These are phyloP conservation scores for Pogostemon cablin DNA, from an alignment of 257 asterid species.

Conservation along the genomic window DNA sequence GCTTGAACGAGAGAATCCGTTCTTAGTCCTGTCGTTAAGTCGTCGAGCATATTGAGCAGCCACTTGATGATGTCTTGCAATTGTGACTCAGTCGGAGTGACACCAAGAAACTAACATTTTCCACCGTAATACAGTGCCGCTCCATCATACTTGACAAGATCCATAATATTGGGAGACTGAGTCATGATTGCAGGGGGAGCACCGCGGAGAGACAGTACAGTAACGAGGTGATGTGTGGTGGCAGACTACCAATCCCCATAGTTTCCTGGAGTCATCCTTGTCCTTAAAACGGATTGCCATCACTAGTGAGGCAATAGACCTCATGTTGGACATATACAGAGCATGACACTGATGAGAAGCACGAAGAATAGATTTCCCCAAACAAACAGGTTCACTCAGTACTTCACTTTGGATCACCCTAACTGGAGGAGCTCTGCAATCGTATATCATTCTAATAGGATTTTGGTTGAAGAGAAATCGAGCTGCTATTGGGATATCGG, in stretches of 20 bases:
- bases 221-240: constrained; percentile 62
- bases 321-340: constrained; percentile 68
- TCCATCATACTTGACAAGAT: constrained; percentile 75
- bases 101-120: constrained; percentile 65
- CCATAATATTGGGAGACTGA: constrained; percentile 64
- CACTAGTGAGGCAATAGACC: constrained; percentile 59
- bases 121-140: constrained; percentile 57
- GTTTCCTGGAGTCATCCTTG: constrained; percentile 41
- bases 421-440: too few relatives aligned
- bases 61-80: constrained; percentile 51
- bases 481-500: too few relatives aligned
- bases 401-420: too few relatives aligned
- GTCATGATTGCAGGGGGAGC: constrained; percentile 57
- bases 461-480: too few relatives aligned
- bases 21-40: constrained; percentile 49
- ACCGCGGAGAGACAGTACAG: constrained; percentile 58
- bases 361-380: constrained; percentile 68
- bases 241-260: constrained; percentile 76
- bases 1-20: constrained; percentile 61
- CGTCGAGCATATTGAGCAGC: constrained; percentile 42
- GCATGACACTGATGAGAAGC: constrained; percentile 61
- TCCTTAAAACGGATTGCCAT: constrained; percentile 48
- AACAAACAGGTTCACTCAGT: constrained; percentile 36
- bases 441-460: too few relatives aligned
- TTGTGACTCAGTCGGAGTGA: constrained; percentile 62